A percentile compares a stretch with the other conserved stretches of the same genome.
Conservation (phyloP, 2,329 filamentous ascomycete genomes). For the Leptographium radiaticola region DNA sequence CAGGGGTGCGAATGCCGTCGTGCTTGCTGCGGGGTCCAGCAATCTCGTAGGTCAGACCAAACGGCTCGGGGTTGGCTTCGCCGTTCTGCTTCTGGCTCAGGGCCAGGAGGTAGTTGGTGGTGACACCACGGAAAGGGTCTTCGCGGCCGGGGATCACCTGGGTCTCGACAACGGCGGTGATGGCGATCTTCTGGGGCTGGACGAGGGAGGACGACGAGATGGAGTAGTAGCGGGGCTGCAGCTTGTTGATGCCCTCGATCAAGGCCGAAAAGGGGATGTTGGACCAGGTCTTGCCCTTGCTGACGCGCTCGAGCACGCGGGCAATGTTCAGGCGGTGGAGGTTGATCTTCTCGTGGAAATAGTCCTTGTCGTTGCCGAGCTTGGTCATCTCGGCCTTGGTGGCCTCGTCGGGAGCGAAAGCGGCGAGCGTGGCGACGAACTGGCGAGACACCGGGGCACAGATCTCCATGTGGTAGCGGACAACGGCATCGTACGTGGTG, state of each 20-base stretch:
- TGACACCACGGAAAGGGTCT: constrained; percentile 78
- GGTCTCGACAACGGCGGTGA: constrained; percentile 89
- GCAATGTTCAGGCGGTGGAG: constrained; percentile 80
- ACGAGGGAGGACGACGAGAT: constrained; percentile 94
- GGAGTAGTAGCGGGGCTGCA: constrained; percentile 97
- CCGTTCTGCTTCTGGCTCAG: constrained; percentile 95
- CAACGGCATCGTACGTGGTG: constrained; percentile 86
- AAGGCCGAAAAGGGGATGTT: constrained; percentile 87
- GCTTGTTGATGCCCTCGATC: constrained; percentile 85
- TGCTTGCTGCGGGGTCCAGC: constrained; percentile 92
- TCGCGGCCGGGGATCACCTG: constrained; percentile 62
- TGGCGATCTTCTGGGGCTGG: constrained; percentile 86
- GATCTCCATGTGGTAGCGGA: constrained; percentile 94
- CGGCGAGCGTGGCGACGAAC: constrained; percentile 73
- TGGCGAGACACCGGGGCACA: constrained; percentile 92
- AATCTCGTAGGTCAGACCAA: constrained; percentile 77
- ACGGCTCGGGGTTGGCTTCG: constrained; percentile 66
- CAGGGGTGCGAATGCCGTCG: constrained; percentile 84
- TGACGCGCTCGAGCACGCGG: constrained; percentile 62
- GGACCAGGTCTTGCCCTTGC: constrained; percentile 63
- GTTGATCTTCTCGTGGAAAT: constrained; percentile 78
- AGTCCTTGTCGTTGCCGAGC: constrained; percentile 86
- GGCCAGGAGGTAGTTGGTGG: constrained; percentile 91
- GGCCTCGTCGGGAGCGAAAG: constrained; percentile 76
- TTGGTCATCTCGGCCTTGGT: constrained; percentile 79